Base-by-base conservation (phyloP, 2,329 filamentous ascomycete genomes). In the Gliomastix tumulicola region DNA sequence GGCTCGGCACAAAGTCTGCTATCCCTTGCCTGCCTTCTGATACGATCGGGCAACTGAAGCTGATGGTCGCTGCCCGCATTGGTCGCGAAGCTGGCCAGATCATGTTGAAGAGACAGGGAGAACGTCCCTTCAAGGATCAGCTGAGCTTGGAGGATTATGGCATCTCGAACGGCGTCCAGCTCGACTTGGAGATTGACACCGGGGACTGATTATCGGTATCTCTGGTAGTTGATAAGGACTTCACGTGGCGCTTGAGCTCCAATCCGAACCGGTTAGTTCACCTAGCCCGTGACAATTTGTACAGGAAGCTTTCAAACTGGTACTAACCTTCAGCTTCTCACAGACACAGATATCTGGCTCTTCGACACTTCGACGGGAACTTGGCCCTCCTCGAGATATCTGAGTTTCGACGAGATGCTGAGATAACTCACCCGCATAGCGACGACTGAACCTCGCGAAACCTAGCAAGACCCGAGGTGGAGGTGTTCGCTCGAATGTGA, bases 1-100 rank as follows among this genome's bases (percentile, higher is more conserved):
- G 90, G n/a, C 68, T 97, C 23, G 90, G 90, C 11, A 96, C 90
- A n/a, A 95, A 95, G 54, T 87, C 89, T 13, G 84, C 86, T 36
- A 92, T 97, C 44, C 90, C 90, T 0, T 96, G 89, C 56, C 69
- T 95, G 39, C 81, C 86, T 1, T 84, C 79, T 4, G 90, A 97
- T 62, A 82, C 81, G 7, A 82, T 96, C 46, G 82, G 82, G 45
- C 74, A 89, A 42, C 88, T 96, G 66, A 96, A 96, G 65, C 82
- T 88, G 32, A 83, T 94, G 71, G 88, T 96, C 18, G 89, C 89
- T 5, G 86, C 86, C 28, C 77, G 84, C 44, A 94, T 96, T 50
- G 90, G 90, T 3, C 77, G 90, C 23, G 82, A 94, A 49, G 84
- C 89, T 31, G 85, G 90, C 53, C 88, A 96, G 64, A 95, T 97